Percentiles rank a stretch among this genome's conserved stretches.
Conservation (phyloP, 441 rosid species). For the Croton laevigatus region DNA sequence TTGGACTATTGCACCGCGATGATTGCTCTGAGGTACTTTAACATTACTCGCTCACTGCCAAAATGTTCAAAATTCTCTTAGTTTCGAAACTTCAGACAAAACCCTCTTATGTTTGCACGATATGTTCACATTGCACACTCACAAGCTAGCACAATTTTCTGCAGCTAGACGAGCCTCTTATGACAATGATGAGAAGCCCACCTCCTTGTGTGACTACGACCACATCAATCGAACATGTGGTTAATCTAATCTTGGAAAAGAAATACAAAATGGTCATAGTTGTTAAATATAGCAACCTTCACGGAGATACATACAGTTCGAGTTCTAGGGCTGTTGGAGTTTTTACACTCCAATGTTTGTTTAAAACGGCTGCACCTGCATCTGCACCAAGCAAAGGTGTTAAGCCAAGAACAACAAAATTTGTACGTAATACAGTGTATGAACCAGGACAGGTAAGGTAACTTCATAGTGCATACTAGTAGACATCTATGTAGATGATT, state of each 20-base stretch:
- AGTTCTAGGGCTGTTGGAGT: constrained; percentile 52
- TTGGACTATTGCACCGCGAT: constrained; percentile 68
- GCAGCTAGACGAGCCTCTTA: constrained; percentile 60
- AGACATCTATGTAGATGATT: background rate
- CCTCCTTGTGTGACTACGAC: constrained; percentile 59
- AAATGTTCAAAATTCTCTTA: background rate
- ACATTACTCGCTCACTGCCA: background rate
- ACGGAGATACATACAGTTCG: constrained; percentile 31
- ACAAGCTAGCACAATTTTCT: constrained; percentile 17
- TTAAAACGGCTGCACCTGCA: constrained; percentile 31
- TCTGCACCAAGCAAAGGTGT: constrained; percentile 9
- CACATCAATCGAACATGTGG: constrained; percentile 50
- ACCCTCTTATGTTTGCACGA: background rate
- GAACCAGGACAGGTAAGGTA: no score
- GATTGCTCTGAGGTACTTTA: constrained; percentile 59
- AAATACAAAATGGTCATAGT: constrained; percentile 64
- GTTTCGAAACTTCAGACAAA: background rate
- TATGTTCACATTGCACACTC: background rate
- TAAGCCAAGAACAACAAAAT: constrained; percentile 27
- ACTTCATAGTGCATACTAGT: no score
- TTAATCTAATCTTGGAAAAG: constrained; percentile 60
- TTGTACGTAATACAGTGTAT: constrained; percentile 21
- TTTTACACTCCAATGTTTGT: constrained; percentile 54
- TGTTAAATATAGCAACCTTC: constrained; percentile 36
- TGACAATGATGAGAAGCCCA: constrained; percentile 70